Conservation (phyloP, 352 stramenopile species). For the Globisporangium sylvaticum region DNA sequence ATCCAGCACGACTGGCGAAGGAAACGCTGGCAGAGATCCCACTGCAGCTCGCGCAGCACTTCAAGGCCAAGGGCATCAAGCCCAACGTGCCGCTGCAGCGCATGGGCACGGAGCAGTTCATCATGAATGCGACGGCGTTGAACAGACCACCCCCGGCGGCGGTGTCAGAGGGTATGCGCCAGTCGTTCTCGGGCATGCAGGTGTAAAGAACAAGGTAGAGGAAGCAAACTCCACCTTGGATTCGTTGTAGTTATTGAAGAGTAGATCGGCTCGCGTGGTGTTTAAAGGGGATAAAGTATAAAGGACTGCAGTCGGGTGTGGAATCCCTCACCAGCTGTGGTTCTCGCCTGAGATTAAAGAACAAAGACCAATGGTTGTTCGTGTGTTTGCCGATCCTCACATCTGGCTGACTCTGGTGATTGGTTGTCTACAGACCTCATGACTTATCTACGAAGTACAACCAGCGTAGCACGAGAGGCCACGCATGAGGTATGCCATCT, state of each 20-base stretch:
- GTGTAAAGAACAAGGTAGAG: slow-evolving; percentile 1
- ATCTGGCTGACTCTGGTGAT: background rate
- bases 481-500: too few relatives aligned
- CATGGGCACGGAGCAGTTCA: slow-evolving; percentile 39
- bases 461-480: background rate
- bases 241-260: background rate
- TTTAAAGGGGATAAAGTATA: background rate
- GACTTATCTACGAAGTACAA: background rate
- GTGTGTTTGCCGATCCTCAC: background rate
- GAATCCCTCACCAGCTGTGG: background rate
- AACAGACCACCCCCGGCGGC: background rate
- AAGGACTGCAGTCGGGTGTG: background rate
- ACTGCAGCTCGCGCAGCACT: slow-evolving; percentile 56
- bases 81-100: slow-evolving; percentile 50
- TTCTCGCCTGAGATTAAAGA: background rate
- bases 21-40: slow-evolving; percentile 72
- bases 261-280: background rate
- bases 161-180: background rate
- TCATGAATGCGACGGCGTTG: background rate
- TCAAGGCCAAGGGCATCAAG: slow-evolving; percentile 52
- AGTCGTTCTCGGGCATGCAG: slow-evolving; percentile 6
- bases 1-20: slow-evolving; percentile 56
- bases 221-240: background rate
- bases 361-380: background rate
- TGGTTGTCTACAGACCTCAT: background rate